Evolutionary conservation across 148 eudicot species (phyloP).

Genomic region (Rhododendron kiyosumense): DNA sequence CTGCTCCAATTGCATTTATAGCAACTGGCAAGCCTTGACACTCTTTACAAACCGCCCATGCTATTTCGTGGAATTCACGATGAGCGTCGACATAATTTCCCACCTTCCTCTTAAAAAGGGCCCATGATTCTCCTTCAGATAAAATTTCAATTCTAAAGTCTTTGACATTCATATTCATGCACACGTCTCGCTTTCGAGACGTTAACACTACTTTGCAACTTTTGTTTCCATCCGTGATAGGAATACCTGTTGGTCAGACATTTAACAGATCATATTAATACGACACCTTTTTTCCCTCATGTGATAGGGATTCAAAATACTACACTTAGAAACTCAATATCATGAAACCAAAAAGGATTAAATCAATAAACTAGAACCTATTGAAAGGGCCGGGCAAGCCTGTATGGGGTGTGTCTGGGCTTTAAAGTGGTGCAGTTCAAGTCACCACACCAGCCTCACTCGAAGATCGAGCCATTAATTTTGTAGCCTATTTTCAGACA

Average conservation of each 20-base stretch:
- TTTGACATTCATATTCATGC: background rate
- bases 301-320: no score
- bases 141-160: background rate
- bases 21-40: constrained; percentile 20
- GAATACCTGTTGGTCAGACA: background rate
- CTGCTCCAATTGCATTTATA: constrained; percentile 6
- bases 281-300: no score
- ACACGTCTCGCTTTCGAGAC: background rate
- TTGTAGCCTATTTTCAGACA: no score
- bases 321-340: no score
- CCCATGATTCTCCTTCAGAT: background rate
- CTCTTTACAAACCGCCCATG: background rate
- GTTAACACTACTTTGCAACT: background rate
- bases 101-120: background rate
- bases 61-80: background rate
- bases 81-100: background rate
- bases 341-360: no score
- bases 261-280: background rate
- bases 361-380: no score
- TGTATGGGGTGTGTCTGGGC: no score
- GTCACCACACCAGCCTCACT: no score
- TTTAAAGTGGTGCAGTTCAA: no score
- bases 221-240: background rate
- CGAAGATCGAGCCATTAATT: no score
- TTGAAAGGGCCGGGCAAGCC: no score